phyloP scores from a whole-genome alignment of 805 yeast species.

The Pichia eremophila region DNA sequence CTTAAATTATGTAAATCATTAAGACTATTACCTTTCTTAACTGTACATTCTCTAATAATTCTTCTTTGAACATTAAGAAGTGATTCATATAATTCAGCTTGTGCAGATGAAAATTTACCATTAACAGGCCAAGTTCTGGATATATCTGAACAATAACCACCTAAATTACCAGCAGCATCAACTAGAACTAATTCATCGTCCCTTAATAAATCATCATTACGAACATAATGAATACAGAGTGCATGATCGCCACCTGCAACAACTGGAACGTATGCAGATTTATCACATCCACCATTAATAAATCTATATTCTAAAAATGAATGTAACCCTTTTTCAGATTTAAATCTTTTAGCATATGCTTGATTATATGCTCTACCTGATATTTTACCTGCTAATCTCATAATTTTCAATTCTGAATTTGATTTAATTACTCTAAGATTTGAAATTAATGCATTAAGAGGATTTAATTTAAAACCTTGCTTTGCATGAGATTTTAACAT shows the following conservation, averaged over 20 bases:
- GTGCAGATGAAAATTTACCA: constrained; percentile 67
- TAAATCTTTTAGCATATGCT: constrained; percentile 62
- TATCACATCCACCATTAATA: constrained; percentile 80
- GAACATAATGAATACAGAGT: constrained; percentile 83
- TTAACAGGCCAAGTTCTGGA: constrained; percentile 93
- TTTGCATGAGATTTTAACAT: constrained; percentile 17
- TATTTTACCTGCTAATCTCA: constrained; percentile 76
- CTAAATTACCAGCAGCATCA: constrained; percentile 90
- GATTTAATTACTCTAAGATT: constrained; percentile 64
- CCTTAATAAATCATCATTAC: constrained; percentile 76
- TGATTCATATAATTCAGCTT: constrained; percentile 79
- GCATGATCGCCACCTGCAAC: constrained; percentile 93
- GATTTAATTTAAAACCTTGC: constrained; percentile 21
- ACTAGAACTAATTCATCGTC: constrained; percentile 73
- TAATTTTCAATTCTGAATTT: constrained; percentile 60
- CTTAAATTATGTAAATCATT: constrained; percentile 72
- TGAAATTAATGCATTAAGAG: constrained; percentile 35
- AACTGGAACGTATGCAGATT: constrained; percentile 87
- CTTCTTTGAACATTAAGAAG: constrained; percentile 74
- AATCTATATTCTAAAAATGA: constrained; percentile 77
- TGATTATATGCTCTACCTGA: constrained; percentile 78
- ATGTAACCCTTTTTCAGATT: constrained; percentile 68
- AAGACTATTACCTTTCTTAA: constrained; percentile 40
- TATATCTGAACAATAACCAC: constrained; percentile 93
- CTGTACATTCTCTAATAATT: constrained; percentile 66